A percentile compares a stretch with the other conserved stretches of the same genome.
These are phyloP conservation scores for Mycena citricolor DNA, from an alignment of 1,284 basidiomycete genomes.

Conservation along the genomic window DNA sequence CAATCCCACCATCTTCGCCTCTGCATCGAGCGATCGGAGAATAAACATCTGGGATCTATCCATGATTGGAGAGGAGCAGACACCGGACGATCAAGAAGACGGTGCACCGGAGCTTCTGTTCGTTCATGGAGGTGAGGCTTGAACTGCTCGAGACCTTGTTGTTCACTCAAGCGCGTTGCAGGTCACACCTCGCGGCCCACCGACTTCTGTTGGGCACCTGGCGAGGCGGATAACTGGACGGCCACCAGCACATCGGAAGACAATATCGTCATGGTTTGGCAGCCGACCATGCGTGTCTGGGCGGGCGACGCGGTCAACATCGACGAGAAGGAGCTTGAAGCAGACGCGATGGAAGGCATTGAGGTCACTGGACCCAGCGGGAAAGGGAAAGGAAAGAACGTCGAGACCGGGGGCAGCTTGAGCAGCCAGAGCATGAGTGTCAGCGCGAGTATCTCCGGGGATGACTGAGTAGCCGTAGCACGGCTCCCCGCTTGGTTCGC, in stretches of 20 bases:
- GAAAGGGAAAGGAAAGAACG: conserved; percentile 29
- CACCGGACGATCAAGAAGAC: conserved; percentile 97
- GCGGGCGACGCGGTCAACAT: conserved; percentile 79
- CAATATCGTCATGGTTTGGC: conserved; percentile 87
- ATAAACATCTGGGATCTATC: conserved; percentile 96
- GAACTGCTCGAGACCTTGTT: conserved; percentile 1
- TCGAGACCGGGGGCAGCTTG: conserved; percentile 33
- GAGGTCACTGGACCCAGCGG: conserved; percentile 43
- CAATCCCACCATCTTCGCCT: conserved; percentile 88
- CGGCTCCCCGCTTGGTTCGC: neutral
- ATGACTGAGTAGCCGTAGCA: conserved; percentile 28
- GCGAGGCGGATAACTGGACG: conserved; percentile 74
- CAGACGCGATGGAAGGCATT: conserved; percentile 72
- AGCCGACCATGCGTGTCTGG: conserved; percentile 85
- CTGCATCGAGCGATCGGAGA: conserved; percentile 88
- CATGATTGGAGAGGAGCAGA: conserved; percentile 93
- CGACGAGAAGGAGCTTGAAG: conserved; percentile 76
- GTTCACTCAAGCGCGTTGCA: conserved; percentile 28
- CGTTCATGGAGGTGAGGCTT: conserved; percentile 76
- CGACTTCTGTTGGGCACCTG: conserved; percentile 85
- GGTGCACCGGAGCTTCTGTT: conserved; percentile 94
- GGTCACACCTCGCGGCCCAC: conserved; percentile 81
- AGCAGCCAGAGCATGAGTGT: conserved; percentile 58
- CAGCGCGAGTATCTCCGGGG: conserved; percentile 40
- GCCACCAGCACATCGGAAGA: conserved; percentile 80